Evolutionary conservation across 2,329 filamentous ascomycete genomes (phyloP).

Genomic region (Calonectria ilicicola): DNA sequence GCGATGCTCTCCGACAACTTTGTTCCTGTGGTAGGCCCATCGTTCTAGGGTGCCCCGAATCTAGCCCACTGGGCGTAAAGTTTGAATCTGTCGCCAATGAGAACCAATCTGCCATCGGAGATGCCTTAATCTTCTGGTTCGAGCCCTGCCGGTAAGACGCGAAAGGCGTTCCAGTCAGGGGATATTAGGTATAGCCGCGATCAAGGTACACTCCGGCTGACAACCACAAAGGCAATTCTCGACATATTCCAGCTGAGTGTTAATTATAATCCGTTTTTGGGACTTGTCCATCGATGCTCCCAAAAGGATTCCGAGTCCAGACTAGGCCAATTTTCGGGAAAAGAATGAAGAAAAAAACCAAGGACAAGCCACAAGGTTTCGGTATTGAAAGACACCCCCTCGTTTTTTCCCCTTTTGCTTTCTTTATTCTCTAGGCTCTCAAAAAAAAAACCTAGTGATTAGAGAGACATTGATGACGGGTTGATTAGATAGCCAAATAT

Average conservation of each 20-base stretch:
- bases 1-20: slow-evolving; percentile 5
- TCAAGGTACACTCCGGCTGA: slow-evolving; percentile 19
- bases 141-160: neutral
- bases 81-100: slow-evolving; percentile 25
- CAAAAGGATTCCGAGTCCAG: neutral
- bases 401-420: too few species aligned
- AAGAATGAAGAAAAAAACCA: too few species aligned
- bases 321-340: neutral
- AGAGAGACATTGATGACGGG: too few species aligned
- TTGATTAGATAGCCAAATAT: too few species aligned
- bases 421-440: too few species aligned
- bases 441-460: too few species aligned
- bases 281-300: neutral
- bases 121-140: slow-evolving; percentile 21
- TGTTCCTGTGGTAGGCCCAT: slow-evolving; percentile 12
- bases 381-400: too few species aligned
- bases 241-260: neutral
- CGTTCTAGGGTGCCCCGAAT: slow-evolving; percentile 12
- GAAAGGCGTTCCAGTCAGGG: slow-evolving; percentile 28
- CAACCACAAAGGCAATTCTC: slow-evolving; percentile 14
- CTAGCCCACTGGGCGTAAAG: slow-evolving; percentile 28
- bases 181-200: slow-evolving; percentile 20
- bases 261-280: neutral
- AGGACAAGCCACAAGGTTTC: too few species aligned
- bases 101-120: slow-evolving; percentile 11